Evolutionary conservation across 805 yeast genomes (phyloP).

Genomic region (Wickerhamomyces canadensis): DNA sequence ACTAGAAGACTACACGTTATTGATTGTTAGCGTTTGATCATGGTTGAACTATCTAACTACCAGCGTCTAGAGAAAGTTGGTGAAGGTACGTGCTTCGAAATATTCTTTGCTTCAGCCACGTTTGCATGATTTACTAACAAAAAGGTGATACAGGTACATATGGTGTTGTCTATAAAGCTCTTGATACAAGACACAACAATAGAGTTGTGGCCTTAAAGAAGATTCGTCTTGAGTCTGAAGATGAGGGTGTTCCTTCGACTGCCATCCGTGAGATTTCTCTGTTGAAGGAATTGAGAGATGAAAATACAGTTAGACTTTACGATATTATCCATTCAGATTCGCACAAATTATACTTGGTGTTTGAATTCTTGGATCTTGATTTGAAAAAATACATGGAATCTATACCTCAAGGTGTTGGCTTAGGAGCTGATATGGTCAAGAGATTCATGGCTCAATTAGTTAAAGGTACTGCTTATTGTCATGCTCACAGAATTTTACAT

Average conservation of each 20-base stretch:
- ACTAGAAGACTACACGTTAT: neutral
- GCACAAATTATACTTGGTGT: constrained; percentile 87
- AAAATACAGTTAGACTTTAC: constrained; percentile 83
- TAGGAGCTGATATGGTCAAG: constrained; percentile 86
- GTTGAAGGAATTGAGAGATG: constrained; percentile 89
- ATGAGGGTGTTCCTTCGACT: constrained; percentile 97
- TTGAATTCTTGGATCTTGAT: constrained; percentile 91
- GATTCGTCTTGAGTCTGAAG: constrained; percentile 92
- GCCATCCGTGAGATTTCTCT: constrained; percentile 95
- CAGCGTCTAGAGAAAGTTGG: constrained; percentile 95
- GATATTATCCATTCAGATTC: constrained; percentile 95
- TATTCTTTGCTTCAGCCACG: too few relatives aligned
- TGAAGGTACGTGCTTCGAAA: constrained; percentile 76
- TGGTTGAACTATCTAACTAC: constrained; percentile 74
- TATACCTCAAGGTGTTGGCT: constrained; percentile 83
- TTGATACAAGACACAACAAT: constrained; percentile 82
- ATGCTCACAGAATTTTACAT: constrained; percentile 88
- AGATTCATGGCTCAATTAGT: constrained; percentile 88
- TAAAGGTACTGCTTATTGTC: constrained; percentile 89
- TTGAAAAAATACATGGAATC: constrained; percentile 96
- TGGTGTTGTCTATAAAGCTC: constrained; percentile 96
- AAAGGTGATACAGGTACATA: constrained; percentile 79
- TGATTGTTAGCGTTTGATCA: neutral
- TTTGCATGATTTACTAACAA: too few relatives aligned
- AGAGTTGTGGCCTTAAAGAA: constrained; percentile 94